A percentile compares a stretch with the other conserved stretches of the same genome.
phyloP scores from a whole-genome alignment of 2,329 filamentous ascomycete species.

The Westerdykella aurantiaca region DNA sequence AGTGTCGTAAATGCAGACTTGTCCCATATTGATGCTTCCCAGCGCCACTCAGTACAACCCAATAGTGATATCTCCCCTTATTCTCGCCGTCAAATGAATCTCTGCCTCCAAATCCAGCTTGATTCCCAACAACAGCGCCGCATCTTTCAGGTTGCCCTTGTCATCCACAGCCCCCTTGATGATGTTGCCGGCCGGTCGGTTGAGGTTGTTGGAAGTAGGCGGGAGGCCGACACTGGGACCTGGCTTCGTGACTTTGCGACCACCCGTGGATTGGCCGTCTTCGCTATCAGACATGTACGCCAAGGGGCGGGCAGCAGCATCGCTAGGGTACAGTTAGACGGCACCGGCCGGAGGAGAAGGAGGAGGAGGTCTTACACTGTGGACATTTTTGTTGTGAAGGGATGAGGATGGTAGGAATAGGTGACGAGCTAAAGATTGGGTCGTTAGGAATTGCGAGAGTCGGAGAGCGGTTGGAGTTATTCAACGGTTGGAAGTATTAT shows the following conservation, averaged over 20 bases:
- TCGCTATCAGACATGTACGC: slow-evolving; percentile 37
- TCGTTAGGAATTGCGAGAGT: too few relatives aligned
- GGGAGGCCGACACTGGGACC: slow-evolving; percentile 21
- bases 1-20: too few relatives aligned
- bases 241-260: slow-evolving; percentile 27
- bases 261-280: slow-evolving; percentile 37
- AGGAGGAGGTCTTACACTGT: slow-evolving; percentile 18
- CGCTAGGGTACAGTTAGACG: slow-evolving; percentile 13
- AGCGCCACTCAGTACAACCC: slow-evolving; percentile 47
- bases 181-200: slow-evolving; percentile 40
- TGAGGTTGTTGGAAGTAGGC: slow-evolving; percentile 37
- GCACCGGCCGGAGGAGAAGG: too few relatives aligned
- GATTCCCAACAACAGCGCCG: slow-evolving; percentile 56
- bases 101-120: slow-evolving; percentile 60
- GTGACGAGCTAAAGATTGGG: neutral
- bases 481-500: too few relatives aligned
- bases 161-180: slow-evolving; percentile 54
- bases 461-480: too few relatives aligned
- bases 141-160: slow-evolving; percentile 53
- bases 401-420: neutral
- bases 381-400: slow-evolving; percentile 17
- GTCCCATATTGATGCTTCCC: neutral
- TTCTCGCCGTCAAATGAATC: slow-evolving; percentile 55
- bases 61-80: slow-evolving; percentile 53
- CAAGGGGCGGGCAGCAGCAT: slow-evolving; percentile 23